Conservation (phyloP, 2,329 filamentous ascomycete genomes). For the Neurospora sp. region DNA sequence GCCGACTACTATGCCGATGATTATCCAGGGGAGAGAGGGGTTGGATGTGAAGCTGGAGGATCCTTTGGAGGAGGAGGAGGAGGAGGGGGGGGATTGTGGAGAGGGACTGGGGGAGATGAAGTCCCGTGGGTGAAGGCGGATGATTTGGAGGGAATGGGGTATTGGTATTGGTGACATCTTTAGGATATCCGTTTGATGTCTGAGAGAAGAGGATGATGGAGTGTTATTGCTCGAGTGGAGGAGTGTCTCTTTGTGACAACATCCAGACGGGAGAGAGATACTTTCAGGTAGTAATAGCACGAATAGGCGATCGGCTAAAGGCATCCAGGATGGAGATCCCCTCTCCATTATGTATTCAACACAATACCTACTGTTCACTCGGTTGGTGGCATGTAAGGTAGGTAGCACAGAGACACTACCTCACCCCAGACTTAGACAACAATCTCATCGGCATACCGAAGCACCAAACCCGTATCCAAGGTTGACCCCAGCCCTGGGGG, state of each 20-base stretch:
- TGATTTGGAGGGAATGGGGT: too few relatives aligned
- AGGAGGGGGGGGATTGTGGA: neutral
- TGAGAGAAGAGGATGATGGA: neutral
- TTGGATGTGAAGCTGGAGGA: neutral
- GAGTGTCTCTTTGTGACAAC: neutral
- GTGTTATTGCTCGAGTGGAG: neutral
- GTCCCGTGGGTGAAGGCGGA: neutral
- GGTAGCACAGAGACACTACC: neutral
- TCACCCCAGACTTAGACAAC: neutral
- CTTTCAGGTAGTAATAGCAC: neutral
- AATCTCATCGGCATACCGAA: neutral
- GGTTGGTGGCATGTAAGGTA: neutral
- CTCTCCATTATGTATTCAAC: neutral
- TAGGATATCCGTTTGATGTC: neutral
- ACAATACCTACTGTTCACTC: neutral
- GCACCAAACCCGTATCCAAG: neutral
- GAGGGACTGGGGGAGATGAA: neutral
- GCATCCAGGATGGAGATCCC: neutral
- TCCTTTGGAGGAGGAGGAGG: neutral
- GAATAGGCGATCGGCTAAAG: neutral
- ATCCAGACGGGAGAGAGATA: neutral
- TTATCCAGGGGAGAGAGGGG: conserved; percentile 15
- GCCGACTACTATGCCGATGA: conserved; percentile 18
- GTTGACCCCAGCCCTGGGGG: neutral
- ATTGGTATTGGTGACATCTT: neutral